Evolutionary conservation across 495 filamentous ascomycete genomes (phyloP).

Genomic region (Letharia lupina): DNA sequence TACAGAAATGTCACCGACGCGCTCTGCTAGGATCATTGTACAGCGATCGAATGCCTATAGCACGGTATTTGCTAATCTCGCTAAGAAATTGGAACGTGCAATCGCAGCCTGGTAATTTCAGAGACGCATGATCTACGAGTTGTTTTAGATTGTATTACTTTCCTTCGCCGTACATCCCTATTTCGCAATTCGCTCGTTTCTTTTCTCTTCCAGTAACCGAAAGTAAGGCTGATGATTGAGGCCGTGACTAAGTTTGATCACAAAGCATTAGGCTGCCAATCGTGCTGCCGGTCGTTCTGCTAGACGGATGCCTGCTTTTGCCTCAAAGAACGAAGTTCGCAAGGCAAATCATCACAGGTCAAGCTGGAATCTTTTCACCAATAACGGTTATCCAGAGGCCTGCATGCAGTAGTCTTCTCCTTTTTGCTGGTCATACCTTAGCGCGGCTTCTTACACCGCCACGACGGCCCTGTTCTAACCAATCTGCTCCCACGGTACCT

Average conservation of each 20-base stretch:
- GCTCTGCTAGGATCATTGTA: neutral
- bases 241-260: neutral
- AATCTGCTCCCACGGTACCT: neutral
- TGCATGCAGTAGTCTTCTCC: neutral
- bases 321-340: neutral
- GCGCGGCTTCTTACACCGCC: neutral
- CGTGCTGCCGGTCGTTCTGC: neutral
- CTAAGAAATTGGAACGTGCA: neutral
- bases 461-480: neutral
- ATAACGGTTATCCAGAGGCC: neutral
- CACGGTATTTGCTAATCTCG: neutral
- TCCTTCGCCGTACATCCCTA: neutral
- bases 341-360: neutral
- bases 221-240: neutral
- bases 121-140: neutral
- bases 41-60: neutral
- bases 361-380: neutral
- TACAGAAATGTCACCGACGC: neutral
- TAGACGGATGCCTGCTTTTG: neutral
- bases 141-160: neutral
- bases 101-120: neutral
- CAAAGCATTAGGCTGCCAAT: neutral
- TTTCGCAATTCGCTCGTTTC: neutral
- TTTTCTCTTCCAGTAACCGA: neutral
- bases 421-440: neutral